These are phyloP conservation scores for Camellia granthamiana DNA, from an alignment of 148 eudicot genomes.

Conservation along the genomic window DNA sequence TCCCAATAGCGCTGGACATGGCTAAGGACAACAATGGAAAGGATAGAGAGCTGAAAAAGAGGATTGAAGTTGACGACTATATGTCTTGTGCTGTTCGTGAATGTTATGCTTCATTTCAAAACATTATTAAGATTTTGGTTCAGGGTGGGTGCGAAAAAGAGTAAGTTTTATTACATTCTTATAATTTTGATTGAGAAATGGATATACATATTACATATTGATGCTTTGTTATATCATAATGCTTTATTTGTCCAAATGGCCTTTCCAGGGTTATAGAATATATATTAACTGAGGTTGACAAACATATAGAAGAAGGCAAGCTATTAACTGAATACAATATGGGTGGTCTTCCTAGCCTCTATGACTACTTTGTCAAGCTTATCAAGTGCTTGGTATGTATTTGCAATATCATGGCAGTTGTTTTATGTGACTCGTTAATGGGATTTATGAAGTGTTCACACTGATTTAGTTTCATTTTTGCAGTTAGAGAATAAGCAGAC, in stretches of 20 bases:
- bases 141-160: constrained; percentile 59
- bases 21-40: constrained; percentile 90
- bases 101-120: constrained; percentile 86
- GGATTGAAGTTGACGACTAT: constrained; percentile 66
- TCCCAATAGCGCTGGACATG: constrained; percentile 95
- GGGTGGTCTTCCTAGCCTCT: no score
- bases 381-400: no score
- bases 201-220: not conserved
- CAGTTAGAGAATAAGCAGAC: constrained; percentile 74
- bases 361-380: no score
- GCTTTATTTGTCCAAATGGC: constrained; percentile 4
- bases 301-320: constrained; percentile 35
- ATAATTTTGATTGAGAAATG: not conserved
- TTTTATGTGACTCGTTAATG: no score
- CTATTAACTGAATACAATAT: no score
- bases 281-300: constrained; percentile 69
- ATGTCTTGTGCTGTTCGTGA: constrained; percentile 86
- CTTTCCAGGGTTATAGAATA: constrained; percentile 62
- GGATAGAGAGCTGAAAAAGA: constrained; percentile 76
- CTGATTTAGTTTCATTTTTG: not conserved
- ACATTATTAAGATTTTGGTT: constrained; percentile 71
- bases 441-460: no score
- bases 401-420: no score
- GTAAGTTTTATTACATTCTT: constrained; percentile 38
- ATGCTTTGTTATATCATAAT: no score